Evolutionary conservation across 129 eudicot species (phyloP).

Genomic region (Chrysanthemum seticuspe): DNA sequence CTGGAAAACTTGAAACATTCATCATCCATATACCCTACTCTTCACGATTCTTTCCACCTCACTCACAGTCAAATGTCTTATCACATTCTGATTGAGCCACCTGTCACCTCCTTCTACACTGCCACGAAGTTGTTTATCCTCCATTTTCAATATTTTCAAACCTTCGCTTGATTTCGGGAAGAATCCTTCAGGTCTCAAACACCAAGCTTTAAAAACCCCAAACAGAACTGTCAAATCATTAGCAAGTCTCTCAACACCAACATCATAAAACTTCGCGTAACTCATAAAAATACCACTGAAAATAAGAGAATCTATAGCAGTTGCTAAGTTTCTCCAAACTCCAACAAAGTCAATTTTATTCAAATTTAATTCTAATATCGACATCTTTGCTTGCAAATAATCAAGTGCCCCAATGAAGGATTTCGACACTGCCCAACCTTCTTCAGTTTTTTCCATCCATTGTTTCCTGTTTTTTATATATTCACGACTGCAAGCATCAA

Average conservation of each 20-base stretch:
- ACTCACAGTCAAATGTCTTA: constrained; percentile 53
- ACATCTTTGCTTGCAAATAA: constrained; percentile 70
- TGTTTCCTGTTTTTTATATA: constrained; percentile 79
- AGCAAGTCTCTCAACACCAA: constrained; percentile 69
- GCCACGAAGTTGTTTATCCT: constrained; percentile 41
- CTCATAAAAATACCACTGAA: constrained; percentile 57
- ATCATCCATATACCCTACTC: constrained; percentile 42
- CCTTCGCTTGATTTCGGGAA: constrained; percentile 78
- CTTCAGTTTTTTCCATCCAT: constrained; percentile 79
- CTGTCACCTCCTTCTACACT: constrained; percentile 44
- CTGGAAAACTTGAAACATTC: constrained; percentile 10
- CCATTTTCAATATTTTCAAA: constrained; percentile 71
- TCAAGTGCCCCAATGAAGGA: constrained; percentile 72
- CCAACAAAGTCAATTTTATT: constrained; percentile 73
- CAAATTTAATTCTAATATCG: constrained; percentile 52
- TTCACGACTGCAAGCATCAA: constrained; percentile 69
- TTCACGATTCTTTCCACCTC: constrained; percentile 75
- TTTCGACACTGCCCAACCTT: constrained; percentile 63
- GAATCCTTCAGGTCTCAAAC: constrained; percentile 94
- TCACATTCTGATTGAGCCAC: constrained; percentile 65
- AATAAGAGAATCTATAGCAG: constrained; percentile 55
- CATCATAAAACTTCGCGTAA: constrained; percentile 53
- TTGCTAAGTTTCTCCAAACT: constrained; percentile 79
- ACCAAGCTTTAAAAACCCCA: constrained; percentile 76
- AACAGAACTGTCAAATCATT: constrained; percentile 67